A percentile compares a stretch with the other conserved stretches of the same genome.
Evolutionary conservation across 352 stramenopile species (phyloP).

Genomic region (Phytophthora syringae): DNA sequence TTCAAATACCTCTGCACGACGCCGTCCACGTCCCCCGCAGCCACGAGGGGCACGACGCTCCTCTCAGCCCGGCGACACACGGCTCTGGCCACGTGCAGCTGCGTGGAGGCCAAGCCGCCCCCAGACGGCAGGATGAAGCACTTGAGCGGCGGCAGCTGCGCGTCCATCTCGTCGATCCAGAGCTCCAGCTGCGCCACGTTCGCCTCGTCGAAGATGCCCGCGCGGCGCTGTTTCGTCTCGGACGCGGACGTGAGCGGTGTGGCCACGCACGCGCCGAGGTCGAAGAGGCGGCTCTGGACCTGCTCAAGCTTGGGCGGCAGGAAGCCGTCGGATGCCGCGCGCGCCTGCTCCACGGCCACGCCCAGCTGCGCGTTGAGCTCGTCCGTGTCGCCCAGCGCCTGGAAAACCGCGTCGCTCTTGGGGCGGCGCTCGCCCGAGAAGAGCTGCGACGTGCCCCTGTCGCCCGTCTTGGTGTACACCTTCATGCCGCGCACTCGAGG

Average conservation of each 20-base stretch:
- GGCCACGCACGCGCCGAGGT: slow-evolving; percentile 89
- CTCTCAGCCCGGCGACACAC: slow-evolving; percentile 90
- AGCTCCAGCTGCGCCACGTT: slow-evolving; percentile 75
- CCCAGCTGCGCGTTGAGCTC: slow-evolving; percentile 89
- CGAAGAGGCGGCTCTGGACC: slow-evolving; percentile 92
- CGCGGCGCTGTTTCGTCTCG: slow-evolving; percentile 68
- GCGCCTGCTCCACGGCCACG: slow-evolving; percentile 65
- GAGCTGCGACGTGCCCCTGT: slow-evolving; percentile 93
- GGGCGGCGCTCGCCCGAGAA: slow-evolving; percentile 89
- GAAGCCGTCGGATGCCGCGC: slow-evolving; percentile 41
- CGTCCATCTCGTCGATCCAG: slow-evolving; percentile 92
- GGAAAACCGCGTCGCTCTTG: slow-evolving; percentile 90
- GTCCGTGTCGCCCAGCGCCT: slow-evolving; percentile 91
- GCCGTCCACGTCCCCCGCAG: slow-evolving; percentile 70
- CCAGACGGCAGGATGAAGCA: slow-evolving; percentile 90
- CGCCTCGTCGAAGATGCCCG: slow-evolving; percentile 61
- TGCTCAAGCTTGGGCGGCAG: slow-evolving; percentile 75
- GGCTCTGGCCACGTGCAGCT: slow-evolving; percentile 86
- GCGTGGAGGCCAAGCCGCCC: slow-evolving; percentile 77
- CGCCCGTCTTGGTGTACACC: slow-evolving; percentile 93
- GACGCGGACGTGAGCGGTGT: slow-evolving; percentile 78
- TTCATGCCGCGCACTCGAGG: slow-evolving; percentile 60
- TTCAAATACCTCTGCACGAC: slow-evolving; percentile 88
- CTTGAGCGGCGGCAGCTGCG: slow-evolving; percentile 76
- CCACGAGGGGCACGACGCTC: slow-evolving; percentile 80